Evolutionary conservation across 106 monocot species (phyloP), one percentile per base, ranked within the genome.

Genomic region (Dioscorea alata): DNA sequence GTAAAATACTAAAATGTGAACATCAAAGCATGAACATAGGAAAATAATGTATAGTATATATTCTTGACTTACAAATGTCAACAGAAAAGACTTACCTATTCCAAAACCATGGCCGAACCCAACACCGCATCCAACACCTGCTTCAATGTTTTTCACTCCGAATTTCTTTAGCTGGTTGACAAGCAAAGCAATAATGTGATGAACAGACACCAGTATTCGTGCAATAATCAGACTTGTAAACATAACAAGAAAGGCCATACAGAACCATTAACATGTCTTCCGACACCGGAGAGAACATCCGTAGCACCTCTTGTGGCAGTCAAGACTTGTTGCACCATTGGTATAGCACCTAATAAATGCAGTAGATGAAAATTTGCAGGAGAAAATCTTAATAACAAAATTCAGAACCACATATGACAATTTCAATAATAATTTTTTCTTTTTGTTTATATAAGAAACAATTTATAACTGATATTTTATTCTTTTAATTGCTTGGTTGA

Each of bases 51-150:
- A 5, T 62, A 12, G 14, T 62, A 33, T 25, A 6, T 4, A 54
- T 54, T 8, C 54, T 8, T 54, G 2, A 8, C 54, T 19, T 54
- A 19, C 3, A 18, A 54, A 8, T 54, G 16, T 4, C 12, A 62
- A 31, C 4, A 62, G 6, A 33, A 16, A 33, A 62, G 13, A 48
- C 60, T 57, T 86, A 97, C 96, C 92, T 60, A 87, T 82, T 73
- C 96, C 92, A 81, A 97, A 97, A 63, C 94, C 90, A 80, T 92
- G 89, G 28, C 96, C 96, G 16, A 97, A 13, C 33, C 92, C 92
- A 79, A 97, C 78, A n/a, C 96, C 86, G 61, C 92, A 97, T 64
- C 96, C 89, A 76, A 92, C 58, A 33, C 89, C 96, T 48, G 89
- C 89, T 85, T 97, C 83, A 73, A 97, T 69, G 54, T 85, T 82